These are phyloP conservation scores for Cutaneotrichosporon sp. DNA, from an alignment of 1,284 basidiomycete genomes.

Conservation along the genomic window DNA sequence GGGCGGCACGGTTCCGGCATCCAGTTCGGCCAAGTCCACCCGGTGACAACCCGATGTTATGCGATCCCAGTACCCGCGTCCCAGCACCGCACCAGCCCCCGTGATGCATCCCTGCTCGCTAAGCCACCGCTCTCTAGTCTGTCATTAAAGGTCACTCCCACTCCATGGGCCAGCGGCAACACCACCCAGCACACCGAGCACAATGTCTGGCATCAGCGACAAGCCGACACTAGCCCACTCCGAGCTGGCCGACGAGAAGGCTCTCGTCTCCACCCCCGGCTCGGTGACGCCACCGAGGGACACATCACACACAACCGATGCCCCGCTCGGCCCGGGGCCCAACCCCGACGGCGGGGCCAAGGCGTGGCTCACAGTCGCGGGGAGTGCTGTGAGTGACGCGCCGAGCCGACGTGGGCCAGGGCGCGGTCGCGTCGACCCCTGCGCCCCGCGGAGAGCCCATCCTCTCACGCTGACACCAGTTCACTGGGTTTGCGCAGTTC, in stretches of 20 bases:
- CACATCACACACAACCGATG: background rate
- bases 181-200: background rate
- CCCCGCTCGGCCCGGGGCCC: background rate
- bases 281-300: background rate
- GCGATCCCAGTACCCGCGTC: no score
- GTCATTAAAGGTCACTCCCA: no score
- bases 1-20: no score
- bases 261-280: background rate
- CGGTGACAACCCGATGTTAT: no score
- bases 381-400: constrained; percentile 10
- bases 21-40: no score
- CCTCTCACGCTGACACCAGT: background rate
- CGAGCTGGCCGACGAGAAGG: background rate
- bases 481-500: constrained; percentile 16
- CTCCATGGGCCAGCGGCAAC: no score
- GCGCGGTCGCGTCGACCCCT: no score
- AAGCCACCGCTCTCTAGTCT: no score
- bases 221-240: background rate
- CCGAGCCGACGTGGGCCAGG: background rate
- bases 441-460: no score
- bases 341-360: constrained; percentile 12
- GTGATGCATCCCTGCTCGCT: no score
- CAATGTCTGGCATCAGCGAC: background rate
- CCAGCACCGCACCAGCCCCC: no score
- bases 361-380: constrained; percentile 19